Evolutionary conservation across 176 grass and related monocot species (phyloP), one percentile per base, ranked within the genome.

Genomic region (Pontederia crassipes): DNA sequence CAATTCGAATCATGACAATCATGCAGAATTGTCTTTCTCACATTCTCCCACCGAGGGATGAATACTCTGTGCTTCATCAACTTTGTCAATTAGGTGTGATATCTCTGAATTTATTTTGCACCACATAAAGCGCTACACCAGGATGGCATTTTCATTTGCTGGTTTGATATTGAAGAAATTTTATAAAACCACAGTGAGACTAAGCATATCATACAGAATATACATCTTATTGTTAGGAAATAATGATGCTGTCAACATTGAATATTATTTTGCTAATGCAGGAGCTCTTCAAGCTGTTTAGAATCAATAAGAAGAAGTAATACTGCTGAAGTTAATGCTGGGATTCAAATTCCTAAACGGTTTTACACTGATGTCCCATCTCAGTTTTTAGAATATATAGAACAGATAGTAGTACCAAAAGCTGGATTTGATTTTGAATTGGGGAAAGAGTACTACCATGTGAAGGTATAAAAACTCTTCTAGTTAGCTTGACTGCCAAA

Each of bases 391-490:
- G 27, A 73, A 57, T 28, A 78, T 9, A 59, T 69, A 18, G 50
- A 78, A 40, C 57, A 49, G 45, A 50, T 49, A 32, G 51, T 68
- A 68, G 11, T 65, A 18, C 10, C 61, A 28, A 64, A 40, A 53
- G 55, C 49, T 64, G 74, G 57, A 56, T 74, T 83, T 28, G 45
- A 73, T 20, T 74, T 74, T 73, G 64, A 65, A 7, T 29, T 5
- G 12, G 13, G 4, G 12, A 74, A 65, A 45, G 80, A 83, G n/a
- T n/a, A 52, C 29, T 78, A 78, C 58, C 26, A 64, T 56, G 40
- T 83, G 51, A 73, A 52, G 80, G 80, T 83, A 59, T 20, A 18
- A 12, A 17, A 32, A 24, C 32, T 12, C 27, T 49, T 8, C 71
- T 28, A 49, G 13, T 5, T 47, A 8, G 14, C 3, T 52, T 10